Percentiles rank a stretch among this genome's conserved stretches.
phyloP scores from a whole-genome alignment of 1,284 basidiomycete species.

The Apiotrichum laibachii region DNA sequence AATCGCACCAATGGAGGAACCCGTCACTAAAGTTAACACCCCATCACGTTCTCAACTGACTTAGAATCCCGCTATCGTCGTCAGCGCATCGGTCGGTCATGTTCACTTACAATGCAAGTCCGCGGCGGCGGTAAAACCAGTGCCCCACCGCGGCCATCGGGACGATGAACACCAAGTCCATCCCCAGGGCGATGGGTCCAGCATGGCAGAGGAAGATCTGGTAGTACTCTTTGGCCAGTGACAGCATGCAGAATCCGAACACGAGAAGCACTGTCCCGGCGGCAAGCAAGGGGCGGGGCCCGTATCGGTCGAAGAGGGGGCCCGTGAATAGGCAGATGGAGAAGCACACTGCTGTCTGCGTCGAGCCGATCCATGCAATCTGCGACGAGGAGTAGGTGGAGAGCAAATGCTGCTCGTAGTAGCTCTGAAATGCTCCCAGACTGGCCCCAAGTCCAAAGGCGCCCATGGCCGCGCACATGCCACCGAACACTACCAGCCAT shows the following conservation, averaged over 20 bases:
- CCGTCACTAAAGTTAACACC: conserved; percentile 12
- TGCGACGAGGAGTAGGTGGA: conserved; percentile 28
- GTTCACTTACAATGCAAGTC: conserved; percentile 35
- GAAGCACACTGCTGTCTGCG: conserved; percentile 39
- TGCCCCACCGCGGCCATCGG: conserved; percentile 41
- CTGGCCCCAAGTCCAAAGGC: conserved; percentile 40
- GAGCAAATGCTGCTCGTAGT: conserved; percentile 34
- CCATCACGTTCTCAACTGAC: too few relatives aligned
- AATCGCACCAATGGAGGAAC: conserved; percentile 35
- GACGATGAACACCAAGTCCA: conserved; percentile 41
- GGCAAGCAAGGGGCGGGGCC: conserved; percentile 33
- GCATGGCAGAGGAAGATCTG: conserved; percentile 40
- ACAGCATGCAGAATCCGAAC: conserved; percentile 32
- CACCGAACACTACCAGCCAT: conserved; percentile 33
- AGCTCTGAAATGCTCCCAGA: conserved; percentile 41
- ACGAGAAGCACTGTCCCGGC: conserved; percentile 28
- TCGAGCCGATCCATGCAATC: conserved; percentile 41
- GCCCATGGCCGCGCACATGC: conserved; percentile 36
- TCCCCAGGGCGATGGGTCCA: conserved; percentile 35
- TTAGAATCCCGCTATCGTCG: background rate
- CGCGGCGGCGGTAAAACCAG: conserved; percentile 41
- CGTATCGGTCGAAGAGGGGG: conserved; percentile 40
- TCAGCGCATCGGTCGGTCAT: background rate
- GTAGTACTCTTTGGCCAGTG: conserved; percentile 34
- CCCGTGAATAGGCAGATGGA: conserved; percentile 35